Percentiles rank a stretch among this genome's conserved stretches.
phyloP scores from a whole-genome alignment of 1,284 basidiomycete species.

The Moniliella sp. region DNA sequence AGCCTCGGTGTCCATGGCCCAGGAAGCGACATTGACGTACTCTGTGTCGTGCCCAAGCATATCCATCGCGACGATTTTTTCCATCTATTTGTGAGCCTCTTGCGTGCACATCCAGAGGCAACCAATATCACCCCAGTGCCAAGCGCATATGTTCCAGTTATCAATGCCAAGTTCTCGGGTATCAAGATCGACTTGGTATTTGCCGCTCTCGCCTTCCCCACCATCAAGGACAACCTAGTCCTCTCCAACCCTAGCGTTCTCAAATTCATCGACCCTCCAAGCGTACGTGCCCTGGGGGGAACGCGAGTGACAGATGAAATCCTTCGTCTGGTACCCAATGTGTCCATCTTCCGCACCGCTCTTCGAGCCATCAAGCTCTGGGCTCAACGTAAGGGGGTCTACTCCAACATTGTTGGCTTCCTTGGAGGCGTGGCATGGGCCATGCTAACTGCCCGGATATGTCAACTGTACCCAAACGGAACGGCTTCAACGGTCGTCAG shows the following conservation, averaged over 20 bases:
- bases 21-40: constrained; percentile 90
- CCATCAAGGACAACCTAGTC: constrained; percentile 72
- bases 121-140: constrained; percentile 78
- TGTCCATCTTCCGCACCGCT: constrained; percentile 76
- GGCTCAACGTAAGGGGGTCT: constrained; percentile 89
- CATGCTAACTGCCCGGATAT: constrained; percentile 90
- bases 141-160: constrained; percentile 83
- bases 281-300: constrained; percentile 78
- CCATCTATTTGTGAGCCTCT: constrained; percentile 67
- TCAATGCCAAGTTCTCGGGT: constrained; percentile 72
- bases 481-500: constrained; percentile 83
- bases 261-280: constrained; percentile 76
- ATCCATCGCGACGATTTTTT: constrained; percentile 91
- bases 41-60: constrained; percentile 89
- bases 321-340: constrained; percentile 77
- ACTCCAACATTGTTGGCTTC: constrained; percentile 94
- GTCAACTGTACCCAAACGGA: constrained; percentile 88
- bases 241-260: constrained; percentile 76
- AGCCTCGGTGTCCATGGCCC: constrained; percentile 79
- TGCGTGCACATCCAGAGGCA: constrained; percentile 63
- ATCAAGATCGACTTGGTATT: constrained; percentile 86
- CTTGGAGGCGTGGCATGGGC: constrained; percentile 97
- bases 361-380: constrained; percentile 89
- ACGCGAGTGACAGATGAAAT: constrained; percentile 93
- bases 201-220: constrained; percentile 58